Evolutionary conservation across 2,329 filamentous ascomycete species (phyloP).

Genomic region (Monascus ruber): DNA sequence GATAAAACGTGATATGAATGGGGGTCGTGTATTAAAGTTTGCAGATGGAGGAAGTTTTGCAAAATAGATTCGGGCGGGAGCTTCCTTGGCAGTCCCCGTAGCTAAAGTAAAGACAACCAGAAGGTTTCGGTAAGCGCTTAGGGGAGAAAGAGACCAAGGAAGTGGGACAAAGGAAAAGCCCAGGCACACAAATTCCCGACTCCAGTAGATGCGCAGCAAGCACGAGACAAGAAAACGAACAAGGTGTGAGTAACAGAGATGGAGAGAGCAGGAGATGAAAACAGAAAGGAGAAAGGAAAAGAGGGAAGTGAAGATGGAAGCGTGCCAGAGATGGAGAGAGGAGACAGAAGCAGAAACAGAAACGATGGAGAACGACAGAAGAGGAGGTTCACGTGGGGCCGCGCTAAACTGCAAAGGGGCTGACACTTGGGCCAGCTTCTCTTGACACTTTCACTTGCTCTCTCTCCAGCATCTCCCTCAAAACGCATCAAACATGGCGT

Average conservation of each 20-base stretch:
- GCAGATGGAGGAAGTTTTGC: slow-evolving; percentile 6
- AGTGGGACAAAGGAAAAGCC: slow-evolving; percentile 4
- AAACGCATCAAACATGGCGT: slow-evolving; percentile 8
- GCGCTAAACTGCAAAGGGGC: slow-evolving; percentile 7
- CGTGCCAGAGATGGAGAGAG: slow-evolving; percentile 8
- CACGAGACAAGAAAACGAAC: slow-evolving; percentile 18
- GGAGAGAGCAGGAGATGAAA: slow-evolving; percentile 10
- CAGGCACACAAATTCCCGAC: slow-evolving; percentile 4
- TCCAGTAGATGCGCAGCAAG: slow-evolving; percentile 2
- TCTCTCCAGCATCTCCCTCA: too few species aligned
- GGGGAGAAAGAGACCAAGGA: too few species aligned
- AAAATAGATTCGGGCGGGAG: slow-evolving; percentile 2
- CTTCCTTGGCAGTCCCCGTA: too few species aligned
- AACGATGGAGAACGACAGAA: slow-evolving; percentile 14
- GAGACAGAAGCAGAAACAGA: slow-evolving; percentile 8
- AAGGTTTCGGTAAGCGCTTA: too few species aligned
- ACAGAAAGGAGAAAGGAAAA: slow-evolving; percentile 10
- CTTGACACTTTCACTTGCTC: too few species aligned
- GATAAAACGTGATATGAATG: slow-evolving; percentile 2
- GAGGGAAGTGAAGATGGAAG: slow-evolving; percentile 16
- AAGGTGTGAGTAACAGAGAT: slow-evolving; percentile 6
- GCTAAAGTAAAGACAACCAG: too few species aligned
- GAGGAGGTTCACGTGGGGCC: slow-evolving; percentile 16
- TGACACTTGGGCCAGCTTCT: too few species aligned
- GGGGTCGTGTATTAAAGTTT: background rate